phyloP scores from a whole-genome alignment of 257 asterid species.

The Przewalskia tangutica region DNA sequence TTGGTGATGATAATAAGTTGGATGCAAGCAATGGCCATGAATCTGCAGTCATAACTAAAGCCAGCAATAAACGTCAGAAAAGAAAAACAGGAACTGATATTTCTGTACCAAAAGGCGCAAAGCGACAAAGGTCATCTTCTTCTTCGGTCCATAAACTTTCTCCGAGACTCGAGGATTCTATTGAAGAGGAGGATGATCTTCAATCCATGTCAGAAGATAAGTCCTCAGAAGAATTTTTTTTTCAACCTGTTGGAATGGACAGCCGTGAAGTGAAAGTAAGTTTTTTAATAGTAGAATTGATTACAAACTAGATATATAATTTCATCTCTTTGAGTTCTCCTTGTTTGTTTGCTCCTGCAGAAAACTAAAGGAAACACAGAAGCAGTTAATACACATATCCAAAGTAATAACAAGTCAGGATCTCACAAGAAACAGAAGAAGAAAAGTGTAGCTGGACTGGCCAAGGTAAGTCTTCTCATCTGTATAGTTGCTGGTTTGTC shows the following conservation, averaged over 20 bases:
- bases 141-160: conserved; percentile 40
- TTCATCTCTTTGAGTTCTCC: background rate
- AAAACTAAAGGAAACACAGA: conserved; percentile 39
- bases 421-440: conserved; percentile 51
- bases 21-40: conserved; percentile 66
- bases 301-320: background rate
- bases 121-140: conserved; percentile 62
- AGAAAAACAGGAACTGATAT: conserved; percentile 42
- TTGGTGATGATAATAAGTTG: conserved; percentile 43
- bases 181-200: conserved; percentile 40
- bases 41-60: conserved; percentile 25
- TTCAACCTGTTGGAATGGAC: conserved; percentile 33
- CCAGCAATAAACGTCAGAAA: conserved; percentile 38
- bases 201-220: conserved; percentile 46
- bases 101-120: conserved; percentile 54
- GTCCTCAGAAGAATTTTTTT: conserved; percentile 26
- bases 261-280: conserved; percentile 49
- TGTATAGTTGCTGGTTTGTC: conserved; percentile 7
- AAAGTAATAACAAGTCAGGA: conserved; percentile 40
- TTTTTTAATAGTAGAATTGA: conserved; percentile 6
- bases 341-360: conserved; percentile 28
- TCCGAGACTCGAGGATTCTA: conserved; percentile 32
- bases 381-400: conserved; percentile 23
- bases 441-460: conserved; percentile 40
- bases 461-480: conserved; percentile 45